Percentiles rank a stretch among this genome's conserved stretches.
Conservation (phyloP, 345 rosid species). For the Lagerstroemia speciosa region DNA sequence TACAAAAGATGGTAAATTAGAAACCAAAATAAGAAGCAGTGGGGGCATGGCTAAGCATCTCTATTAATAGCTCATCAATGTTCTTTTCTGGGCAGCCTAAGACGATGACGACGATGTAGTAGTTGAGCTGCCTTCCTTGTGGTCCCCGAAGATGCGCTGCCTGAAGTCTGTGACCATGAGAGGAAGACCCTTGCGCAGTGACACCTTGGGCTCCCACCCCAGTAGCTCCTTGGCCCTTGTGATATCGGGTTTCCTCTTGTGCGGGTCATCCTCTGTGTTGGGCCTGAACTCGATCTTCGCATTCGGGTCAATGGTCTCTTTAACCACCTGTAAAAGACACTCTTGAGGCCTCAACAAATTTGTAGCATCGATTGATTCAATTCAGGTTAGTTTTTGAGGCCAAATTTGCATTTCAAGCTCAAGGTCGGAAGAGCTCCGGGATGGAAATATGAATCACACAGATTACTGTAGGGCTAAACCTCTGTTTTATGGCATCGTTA, state of each 20-base stretch:
- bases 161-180: slow-evolving; percentile 89
- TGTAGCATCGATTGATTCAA: background rate
- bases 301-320: slow-evolving; percentile 88
- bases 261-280: slow-evolving; percentile 97
- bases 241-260: slow-evolving; percentile 99
- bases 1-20: slow-evolving; percentile 8
- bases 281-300: slow-evolving; percentile 90
- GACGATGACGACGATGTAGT: slow-evolving; percentile 18
- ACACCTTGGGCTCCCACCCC: slow-evolving; percentile 90
- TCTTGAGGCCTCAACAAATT: background rate
- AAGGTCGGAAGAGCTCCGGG: no score
- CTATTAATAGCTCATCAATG: background rate
- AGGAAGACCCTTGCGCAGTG: slow-evolving; percentile 85
- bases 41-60: background rate
- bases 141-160: slow-evolving; percentile 89
- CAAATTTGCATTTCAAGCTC: no score
- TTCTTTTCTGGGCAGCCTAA: background rate
- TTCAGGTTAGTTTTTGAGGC: background rate
- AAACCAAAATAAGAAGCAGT: background rate
- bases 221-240: slow-evolving; percentile 78
- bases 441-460: no score
- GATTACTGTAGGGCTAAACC: no score
- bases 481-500: no score
- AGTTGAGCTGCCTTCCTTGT: slow-evolving; percentile 42
- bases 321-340: slow-evolving; percentile 59